phyloP scores from a whole-genome alignment of 306 rosid genomes.

The Clitoria ternatea region DNA sequence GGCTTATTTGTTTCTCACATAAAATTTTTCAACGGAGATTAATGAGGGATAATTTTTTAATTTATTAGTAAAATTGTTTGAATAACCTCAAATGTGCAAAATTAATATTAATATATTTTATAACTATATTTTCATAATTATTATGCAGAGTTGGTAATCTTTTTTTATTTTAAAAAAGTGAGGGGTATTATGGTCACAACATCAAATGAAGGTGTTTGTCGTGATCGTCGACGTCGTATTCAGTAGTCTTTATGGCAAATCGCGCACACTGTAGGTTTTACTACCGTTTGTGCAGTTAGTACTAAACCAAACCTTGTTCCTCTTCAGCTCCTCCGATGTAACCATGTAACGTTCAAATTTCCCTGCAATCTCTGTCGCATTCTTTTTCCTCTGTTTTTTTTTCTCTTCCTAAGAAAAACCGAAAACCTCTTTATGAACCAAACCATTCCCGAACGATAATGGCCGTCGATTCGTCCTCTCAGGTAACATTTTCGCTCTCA shows the following conservation, averaged over 20 bases:
- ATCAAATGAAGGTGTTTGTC: conserved; percentile 30
- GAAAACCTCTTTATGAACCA: not conserved
- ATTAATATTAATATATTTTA: too few species aligned
- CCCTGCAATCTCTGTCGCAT: conserved; percentile 1
- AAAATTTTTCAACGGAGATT: too few species aligned
- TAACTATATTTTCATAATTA: too few species aligned
- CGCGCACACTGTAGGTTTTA: conserved; percentile 32
- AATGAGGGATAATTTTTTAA: too few species aligned
- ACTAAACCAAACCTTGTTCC: not conserved
- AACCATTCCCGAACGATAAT: conserved; percentile 21
- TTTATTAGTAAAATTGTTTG: too few species aligned
- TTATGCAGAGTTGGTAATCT: too few species aligned
- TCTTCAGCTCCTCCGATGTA: conserved; percentile 8
- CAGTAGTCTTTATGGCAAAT: conserved; percentile 31
- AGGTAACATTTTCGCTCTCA: conserved; percentile 55
- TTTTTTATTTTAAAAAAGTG: not conserved
- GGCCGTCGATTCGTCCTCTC: conserved; percentile 38
- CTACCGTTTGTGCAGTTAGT: not conserved
- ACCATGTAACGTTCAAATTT: conserved; percentile 43
- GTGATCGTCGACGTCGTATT: conserved; percentile 28
- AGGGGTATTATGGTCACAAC: conserved; percentile 38
- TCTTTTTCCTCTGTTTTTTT: not conserved
- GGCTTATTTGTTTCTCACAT: too few species aligned
- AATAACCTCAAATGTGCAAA: too few species aligned
- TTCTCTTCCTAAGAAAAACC: not conserved